Evolutionary conservation across 2,329 filamentous ascomycete genomes (phyloP).

Genomic region (Pyrenophora tritici-repentis): DNA sequence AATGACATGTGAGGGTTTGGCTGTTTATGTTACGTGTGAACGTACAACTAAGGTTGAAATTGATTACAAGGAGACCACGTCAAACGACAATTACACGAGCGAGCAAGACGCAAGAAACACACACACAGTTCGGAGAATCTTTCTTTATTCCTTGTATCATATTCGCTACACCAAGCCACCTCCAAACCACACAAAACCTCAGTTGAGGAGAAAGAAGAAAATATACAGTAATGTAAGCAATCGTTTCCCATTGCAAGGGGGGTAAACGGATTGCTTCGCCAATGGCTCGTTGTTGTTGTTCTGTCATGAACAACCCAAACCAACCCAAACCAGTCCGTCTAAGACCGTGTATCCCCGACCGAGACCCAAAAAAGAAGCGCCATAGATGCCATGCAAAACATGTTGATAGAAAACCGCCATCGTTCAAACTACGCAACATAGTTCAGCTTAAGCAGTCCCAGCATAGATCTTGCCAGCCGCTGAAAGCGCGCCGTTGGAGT

Average conservation of each 20-base stretch:
- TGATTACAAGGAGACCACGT: too few species aligned
- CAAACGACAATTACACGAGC: too few species aligned
- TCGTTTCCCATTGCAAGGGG: too few species aligned
- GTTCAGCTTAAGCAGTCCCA: constrained; percentile 14
- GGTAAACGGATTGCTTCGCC: too few species aligned
- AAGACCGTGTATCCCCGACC: background rate
- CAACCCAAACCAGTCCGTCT: background rate
- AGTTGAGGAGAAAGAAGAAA: constrained; percentile 11
- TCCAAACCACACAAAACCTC: background rate
- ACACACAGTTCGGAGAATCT: background rate
- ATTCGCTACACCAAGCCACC: constrained; percentile 20
- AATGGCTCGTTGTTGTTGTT: too few species aligned
- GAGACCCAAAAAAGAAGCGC: background rate
- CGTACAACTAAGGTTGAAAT: too few species aligned
- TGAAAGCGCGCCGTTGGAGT: constrained; percentile 28
- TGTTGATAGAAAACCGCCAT: background rate
- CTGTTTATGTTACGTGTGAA: too few species aligned
- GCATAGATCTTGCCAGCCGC: constrained; percentile 35
- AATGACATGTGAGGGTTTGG: too few species aligned
- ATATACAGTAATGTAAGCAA: constrained; percentile 1
- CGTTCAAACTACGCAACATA: background rate
- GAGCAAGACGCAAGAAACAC: too few species aligned
- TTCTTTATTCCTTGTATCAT: constrained; percentile 1
- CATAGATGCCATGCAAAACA: background rate
- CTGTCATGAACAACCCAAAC: too few species aligned